Conservation (phyloP, 202 grass and related monocot genomes). For the Panicum virgatum region DNA sequence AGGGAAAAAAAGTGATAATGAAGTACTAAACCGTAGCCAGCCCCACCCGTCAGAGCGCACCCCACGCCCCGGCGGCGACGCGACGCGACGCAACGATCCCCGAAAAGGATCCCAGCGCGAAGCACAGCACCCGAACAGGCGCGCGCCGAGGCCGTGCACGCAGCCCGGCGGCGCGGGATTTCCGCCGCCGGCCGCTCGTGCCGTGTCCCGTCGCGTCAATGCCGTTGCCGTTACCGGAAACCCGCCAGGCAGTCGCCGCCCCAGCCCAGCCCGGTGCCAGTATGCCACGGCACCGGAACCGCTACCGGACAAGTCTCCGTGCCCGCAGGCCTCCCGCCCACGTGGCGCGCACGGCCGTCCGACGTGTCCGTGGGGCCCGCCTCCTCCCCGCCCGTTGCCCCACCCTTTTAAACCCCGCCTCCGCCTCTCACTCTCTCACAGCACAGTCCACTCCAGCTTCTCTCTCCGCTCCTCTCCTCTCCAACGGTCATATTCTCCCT, state of each 20-base stretch:
- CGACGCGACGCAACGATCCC: background rate
- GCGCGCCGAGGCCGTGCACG: background rate
- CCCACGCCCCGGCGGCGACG: too few relatives aligned
- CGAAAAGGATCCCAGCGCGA: background rate
- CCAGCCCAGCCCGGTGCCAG: background rate
- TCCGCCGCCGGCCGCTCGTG: slow-evolving; percentile 16
- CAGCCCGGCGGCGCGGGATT: slow-evolving; percentile 12
- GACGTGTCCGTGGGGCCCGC: too few relatives aligned
- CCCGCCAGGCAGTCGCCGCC: too few relatives aligned
- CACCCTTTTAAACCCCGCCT: slow-evolving; percentile 42
- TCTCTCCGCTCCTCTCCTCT: background rate
- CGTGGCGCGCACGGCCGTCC: slow-evolving; percentile 32
- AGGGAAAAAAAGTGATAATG: too few relatives aligned
- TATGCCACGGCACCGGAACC: background rate
- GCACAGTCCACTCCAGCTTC: background rate
- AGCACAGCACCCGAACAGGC: background rate
- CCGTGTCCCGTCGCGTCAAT: slow-evolving; percentile 23
- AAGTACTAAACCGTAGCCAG: background rate
- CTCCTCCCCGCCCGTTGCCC: slow-evolving; percentile 36
- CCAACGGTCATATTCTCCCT: slow-evolving; percentile 47
- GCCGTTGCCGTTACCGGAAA: slow-evolving; percentile 1
- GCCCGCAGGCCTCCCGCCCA: background rate
- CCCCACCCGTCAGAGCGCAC: background rate
- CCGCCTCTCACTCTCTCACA: slow-evolving; percentile 25
- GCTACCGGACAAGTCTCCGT: slow-evolving; percentile 42